Base-by-base conservation (phyloP, 106 monocot genomes). In the Amphibolis antarctica region DNA sequence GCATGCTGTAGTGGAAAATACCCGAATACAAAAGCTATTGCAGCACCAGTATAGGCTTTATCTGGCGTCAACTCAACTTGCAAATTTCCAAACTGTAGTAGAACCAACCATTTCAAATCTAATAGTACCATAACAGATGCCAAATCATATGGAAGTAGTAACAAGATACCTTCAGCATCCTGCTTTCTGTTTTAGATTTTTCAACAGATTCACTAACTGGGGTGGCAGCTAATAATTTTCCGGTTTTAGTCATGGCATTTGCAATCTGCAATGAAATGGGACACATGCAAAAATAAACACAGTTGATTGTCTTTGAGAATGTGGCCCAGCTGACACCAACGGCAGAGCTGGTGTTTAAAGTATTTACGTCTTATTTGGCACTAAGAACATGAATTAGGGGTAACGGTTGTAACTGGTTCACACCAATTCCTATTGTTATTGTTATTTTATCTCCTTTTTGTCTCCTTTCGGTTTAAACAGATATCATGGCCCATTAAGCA, bases 21-120 rank as follows among this genome's bases (percentile, higher is more conserved):
- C 93, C 88, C 93, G 57, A 94, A 89, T 71, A 73, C 68, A 13
- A 86, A 60, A 72, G 75, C 82, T 60, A 94, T 79, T 55, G 59
- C 81, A 58, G 93, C 88, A 63, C 89, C 89, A 65, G 86, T 86
- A 57, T 77, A 64, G 42, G 93, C 93, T 63, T 86, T 94, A 50
- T 74, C 78, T 48, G 72, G 66, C 53, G 93, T 89, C 75, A 94
- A 70, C 60, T 75, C 86, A 53, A 89, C 72, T 67, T 89, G 89
- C 57, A 94, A 59, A 4, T 83, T 80, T 65, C 89, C 89, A 79
- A 89, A 94, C 89, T 89, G 86, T 62, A 76, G 67, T 50, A 30
- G 18, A 44, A 31, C 17, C 6, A 21, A 28, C 7, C 36, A 31
- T 0, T 3, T 62, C 12, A 21, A 36, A 36, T 27, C 4, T 10